Percentiles rank a stretch among this genome's conserved stretches.
Conservation (phyloP, 148 eudicot genomes). For the Vaccinium corymbosum region DNA sequence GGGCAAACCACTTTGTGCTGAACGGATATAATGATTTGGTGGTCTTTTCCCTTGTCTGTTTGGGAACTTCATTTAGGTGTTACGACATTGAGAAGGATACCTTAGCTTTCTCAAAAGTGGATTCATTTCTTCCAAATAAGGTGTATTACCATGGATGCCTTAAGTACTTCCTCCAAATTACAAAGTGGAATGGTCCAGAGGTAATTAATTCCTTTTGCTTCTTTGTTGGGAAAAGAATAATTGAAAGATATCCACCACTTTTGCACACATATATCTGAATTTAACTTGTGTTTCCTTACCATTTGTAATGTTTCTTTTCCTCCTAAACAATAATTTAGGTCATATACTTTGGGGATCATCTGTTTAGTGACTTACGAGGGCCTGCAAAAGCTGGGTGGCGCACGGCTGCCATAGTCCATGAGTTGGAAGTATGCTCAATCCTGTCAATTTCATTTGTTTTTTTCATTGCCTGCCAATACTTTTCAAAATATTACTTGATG, state of each 20-base stretch:
- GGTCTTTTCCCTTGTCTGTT: not conserved
- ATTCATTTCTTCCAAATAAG: slow-evolving; percentile 69
- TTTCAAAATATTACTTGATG: not conserved
- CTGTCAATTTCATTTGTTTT: not conserved
- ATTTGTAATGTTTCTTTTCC: slow-evolving; percentile 8
- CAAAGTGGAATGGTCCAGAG: slow-evolving; percentile 99
- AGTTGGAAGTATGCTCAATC: slow-evolving; percentile 64
- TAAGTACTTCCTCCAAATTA: slow-evolving; percentile 80
- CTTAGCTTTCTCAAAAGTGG: slow-evolving; percentile 87
- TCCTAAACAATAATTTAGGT: slow-evolving; percentile 45
- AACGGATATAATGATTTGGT: slow-evolving; percentile 1
- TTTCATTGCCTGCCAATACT: not conserved
- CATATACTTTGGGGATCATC: slow-evolving; percentile 97
- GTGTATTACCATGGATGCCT: slow-evolving; percentile 96
- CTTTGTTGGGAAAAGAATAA: slow-evolving; percentile 6
- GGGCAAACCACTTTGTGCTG: not conserved
- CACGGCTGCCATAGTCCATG: slow-evolving; percentile 93
- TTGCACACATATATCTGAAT: not conserved
- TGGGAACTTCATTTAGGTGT: slow-evolving; percentile 52
- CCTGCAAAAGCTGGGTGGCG: slow-evolving; percentile 98
- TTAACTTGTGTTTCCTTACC: not conserved
- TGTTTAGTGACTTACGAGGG: slow-evolving; percentile 94
- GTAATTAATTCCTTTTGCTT: slow-evolving; percentile 27
- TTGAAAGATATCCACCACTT: slow-evolving; percentile 14
- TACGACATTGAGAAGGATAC: slow-evolving; percentile 83